Evolutionary conservation across 371 early-diverging fungal species (phyloP), one percentile per base, ranked within the genome.

Genomic region (Mortierella sp.): DNA sequence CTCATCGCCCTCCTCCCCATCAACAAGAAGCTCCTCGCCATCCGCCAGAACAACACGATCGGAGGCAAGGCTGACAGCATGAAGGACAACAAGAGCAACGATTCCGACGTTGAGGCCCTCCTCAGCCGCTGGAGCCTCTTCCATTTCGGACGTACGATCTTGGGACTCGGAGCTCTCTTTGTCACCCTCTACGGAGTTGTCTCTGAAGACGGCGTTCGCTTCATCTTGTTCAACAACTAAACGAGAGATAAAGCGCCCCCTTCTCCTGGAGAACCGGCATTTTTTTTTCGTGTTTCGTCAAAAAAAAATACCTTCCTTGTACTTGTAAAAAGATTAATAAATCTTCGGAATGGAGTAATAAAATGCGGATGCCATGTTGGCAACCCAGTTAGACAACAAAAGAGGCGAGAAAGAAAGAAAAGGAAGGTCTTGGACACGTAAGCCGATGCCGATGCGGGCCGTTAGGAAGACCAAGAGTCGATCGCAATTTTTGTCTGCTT

Each of bases 51-150:
- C 50, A 77, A 81, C 71, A 77, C 73, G 11, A 44, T 75, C 41
- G 50, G 75, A 48, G 79, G 79, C 67, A 70, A 75, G 71, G 45
- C 41, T 75, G 55, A 79, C 58, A 71, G 71, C 63, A 45, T 79
- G 79, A 79, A 75, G 72, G 79, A 79, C 40, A 71, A 43, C 72
- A 70, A 70, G 71, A 68, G 64, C 68, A 58, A 80, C 14, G 81
- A 81, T 50, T 45, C 34, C 44, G 48, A 31, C 8, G 75, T 66
- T 4, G 83, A 83, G 8, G 26, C 19, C 10, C 44, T 83, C 43
- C 47, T 83, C 48, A 65, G 26, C 34, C 78, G 76, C 37, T 83
- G 83, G 83, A 72, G 37, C 64, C 31, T 63, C 14, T 29, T 74
- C 43, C 73, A 83, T 69, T 4, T n/a, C 41, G 78, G 64, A 58